Conservation (phyloP, 1,284 basidiomycete species). For the Irpex sp. region DNA sequence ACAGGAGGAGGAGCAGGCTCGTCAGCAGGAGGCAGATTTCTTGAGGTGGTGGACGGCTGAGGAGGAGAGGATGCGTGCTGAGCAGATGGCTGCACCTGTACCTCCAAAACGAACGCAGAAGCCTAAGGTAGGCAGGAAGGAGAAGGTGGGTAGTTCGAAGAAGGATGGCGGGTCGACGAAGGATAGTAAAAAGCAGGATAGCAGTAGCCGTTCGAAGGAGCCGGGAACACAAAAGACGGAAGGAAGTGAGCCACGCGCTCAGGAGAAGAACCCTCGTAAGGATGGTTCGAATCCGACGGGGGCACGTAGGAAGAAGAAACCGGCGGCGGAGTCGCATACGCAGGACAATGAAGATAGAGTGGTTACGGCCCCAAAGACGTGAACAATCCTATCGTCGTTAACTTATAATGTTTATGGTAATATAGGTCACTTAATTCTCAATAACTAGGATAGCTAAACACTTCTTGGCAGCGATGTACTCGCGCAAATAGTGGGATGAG, state of each 20-base stretch:
- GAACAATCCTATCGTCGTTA: no score
- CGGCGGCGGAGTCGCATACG: background rate
- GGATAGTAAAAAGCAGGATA: no score
- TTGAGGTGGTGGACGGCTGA: conserved; percentile 83
- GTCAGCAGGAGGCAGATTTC: conserved; percentile 70
- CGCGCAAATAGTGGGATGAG: no score
- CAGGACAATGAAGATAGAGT: background rate
- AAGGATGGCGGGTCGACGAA: background rate
- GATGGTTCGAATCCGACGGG: background rate
- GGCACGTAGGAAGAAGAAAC: background rate
- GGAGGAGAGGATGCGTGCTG: conserved; percentile 57
- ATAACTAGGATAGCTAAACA: no score
- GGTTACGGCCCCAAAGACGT: no score
- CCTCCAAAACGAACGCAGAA: background rate
- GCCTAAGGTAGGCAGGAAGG: background rate
- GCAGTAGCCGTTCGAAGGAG: background rate
- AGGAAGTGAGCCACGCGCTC: background rate
- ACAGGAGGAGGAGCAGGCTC: conserved; percentile 73
- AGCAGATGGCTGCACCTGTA: conserved; percentile 24
- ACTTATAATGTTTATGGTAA: no score
- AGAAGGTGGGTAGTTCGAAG: background rate
- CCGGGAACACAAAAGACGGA: background rate
- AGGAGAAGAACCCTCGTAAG: background rate
- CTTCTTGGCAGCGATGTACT: no score
- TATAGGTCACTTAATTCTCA: no score